A percentile compares a stretch with the other conserved stretches of the same genome.
These are phyloP conservation scores for Rhizopogon vesiculosus DNA, from an alignment of 768 basidiomycete species.

Conservation along the genomic window DNA sequence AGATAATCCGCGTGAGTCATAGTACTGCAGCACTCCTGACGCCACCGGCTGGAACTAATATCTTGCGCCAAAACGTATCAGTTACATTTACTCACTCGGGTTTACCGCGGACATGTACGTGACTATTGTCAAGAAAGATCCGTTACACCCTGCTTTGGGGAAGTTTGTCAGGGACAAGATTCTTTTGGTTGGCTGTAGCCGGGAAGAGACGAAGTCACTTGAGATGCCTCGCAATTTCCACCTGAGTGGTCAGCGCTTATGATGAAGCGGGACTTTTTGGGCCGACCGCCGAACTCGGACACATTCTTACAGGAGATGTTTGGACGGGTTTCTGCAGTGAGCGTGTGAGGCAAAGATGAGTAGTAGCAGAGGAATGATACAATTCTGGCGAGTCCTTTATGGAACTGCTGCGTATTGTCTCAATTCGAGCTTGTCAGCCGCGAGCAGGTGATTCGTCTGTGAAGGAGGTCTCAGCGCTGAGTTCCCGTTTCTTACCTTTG, in stretches of 20 bases:
- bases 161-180: constrained; percentile 72
- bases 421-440: too few relatives aligned
- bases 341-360: constrained; percentile 28
- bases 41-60: background rate
- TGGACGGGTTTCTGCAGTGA: constrained; percentile 35
- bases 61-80: background rate
- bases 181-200: constrained; percentile 68
- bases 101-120: constrained; percentile 58
- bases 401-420: too few relatives aligned
- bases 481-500: too few relatives aligned
- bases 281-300: constrained; percentile 66
- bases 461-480: too few relatives aligned
- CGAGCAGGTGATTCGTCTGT: too few relatives aligned
- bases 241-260: constrained; percentile 2
- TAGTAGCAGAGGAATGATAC: too few relatives aligned
- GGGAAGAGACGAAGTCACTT: constrained; percentile 76
- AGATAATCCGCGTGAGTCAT: too few relatives aligned
- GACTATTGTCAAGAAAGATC: constrained; percentile 76
- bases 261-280: constrained; percentile 65
- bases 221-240: constrained; percentile 38
- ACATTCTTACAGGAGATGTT: constrained; percentile 71
- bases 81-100: too few relatives aligned
- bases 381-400: too few relatives aligned
- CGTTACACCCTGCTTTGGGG: constrained; percentile 67
- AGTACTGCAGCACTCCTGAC: too few relatives aligned